Conservation (phyloP, 176 grass and related monocot genomes). For the Echinochloa phyllopogon region DNA sequence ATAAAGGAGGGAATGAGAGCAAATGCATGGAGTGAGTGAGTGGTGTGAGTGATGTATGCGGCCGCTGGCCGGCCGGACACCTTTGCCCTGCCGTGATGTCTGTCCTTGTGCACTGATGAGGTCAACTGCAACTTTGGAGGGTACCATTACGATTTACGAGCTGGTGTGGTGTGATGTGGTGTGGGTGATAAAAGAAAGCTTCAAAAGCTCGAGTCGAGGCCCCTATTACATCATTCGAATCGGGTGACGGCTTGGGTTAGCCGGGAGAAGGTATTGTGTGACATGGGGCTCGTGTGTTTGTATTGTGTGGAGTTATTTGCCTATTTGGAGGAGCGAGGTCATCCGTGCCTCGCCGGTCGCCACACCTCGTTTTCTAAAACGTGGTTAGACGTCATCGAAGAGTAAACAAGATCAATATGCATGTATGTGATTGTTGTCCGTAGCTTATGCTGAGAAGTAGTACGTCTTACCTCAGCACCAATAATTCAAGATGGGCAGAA, state of each 20-base stretch:
- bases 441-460: neutral
- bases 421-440: no score
- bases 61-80: constrained; percentile 23
- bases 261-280: neutral
- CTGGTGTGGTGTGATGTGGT: neutral
- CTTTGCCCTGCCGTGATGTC: constrained; percentile 25
- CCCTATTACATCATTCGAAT: neutral
- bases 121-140: constrained; percentile 45
- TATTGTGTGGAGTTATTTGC: neutral
- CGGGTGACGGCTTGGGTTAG: neutral
- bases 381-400: no score
- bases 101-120: constrained; percentile 30
- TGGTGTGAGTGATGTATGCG: neutral
- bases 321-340: no score
- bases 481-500: neutral
- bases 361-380: no score
- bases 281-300: neutral
- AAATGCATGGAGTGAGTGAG: constrained; percentile 1
- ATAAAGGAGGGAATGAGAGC: constrained; percentile 47
- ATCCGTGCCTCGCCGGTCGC: no score
- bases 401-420: no score
- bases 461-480: neutral
- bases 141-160: neutral
- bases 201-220: neutral
- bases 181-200: neutral